Conservation (phyloP, 768 basidiomycete genomes). For the Psilocybe cyanescens region DNA sequence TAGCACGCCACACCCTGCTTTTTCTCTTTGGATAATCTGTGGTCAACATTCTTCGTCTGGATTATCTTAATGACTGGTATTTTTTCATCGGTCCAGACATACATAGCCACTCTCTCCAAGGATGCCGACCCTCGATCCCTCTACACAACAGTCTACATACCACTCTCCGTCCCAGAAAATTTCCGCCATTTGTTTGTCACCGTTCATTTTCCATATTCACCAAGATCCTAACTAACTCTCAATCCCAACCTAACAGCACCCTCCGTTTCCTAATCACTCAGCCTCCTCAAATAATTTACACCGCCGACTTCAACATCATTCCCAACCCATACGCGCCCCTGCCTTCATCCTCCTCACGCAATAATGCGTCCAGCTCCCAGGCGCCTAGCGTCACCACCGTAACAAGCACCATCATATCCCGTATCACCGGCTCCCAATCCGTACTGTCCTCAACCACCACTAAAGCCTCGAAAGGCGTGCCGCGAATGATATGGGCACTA, state of each 20-base stretch:
- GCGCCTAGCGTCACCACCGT: conserved; percentile 1
- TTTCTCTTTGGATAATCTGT: background rate
- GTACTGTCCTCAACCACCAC: background rate
- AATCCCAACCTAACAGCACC: conserved; percentile 24
- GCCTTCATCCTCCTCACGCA: conserved; percentile 1
- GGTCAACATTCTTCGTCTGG: no score
- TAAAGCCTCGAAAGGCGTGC: conserved; percentile 2
- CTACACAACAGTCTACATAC: conserved; percentile 35
- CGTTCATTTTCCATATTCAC: background rate
- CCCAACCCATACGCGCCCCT: conserved; percentile 21
- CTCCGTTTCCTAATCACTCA: conserved; percentile 36
- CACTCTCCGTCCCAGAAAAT: conserved; percentile 27
- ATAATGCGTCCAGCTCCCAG: background rate
- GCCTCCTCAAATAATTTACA: conserved; percentile 42
- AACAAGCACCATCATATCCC: conserved; percentile 19
- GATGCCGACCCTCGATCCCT: conserved; percentile 40
- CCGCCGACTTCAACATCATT: conserved; percentile 53
- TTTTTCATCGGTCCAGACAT: conserved; percentile 20
- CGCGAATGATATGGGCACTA: background rate
- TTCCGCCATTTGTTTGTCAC: conserved; percentile 30
- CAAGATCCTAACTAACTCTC: background rate
- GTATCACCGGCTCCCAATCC: conserved; percentile 6
- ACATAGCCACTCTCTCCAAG: conserved; percentile 45
- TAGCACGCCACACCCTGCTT: background rate
- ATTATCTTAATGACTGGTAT: background rate